A percentile compares a stretch with the other conserved stretches of the same genome.
Evolutionary conservation across 1,284 basidiomycete genomes (phyloP).

Genomic region (Fistulinella cinereoalba): DNA sequence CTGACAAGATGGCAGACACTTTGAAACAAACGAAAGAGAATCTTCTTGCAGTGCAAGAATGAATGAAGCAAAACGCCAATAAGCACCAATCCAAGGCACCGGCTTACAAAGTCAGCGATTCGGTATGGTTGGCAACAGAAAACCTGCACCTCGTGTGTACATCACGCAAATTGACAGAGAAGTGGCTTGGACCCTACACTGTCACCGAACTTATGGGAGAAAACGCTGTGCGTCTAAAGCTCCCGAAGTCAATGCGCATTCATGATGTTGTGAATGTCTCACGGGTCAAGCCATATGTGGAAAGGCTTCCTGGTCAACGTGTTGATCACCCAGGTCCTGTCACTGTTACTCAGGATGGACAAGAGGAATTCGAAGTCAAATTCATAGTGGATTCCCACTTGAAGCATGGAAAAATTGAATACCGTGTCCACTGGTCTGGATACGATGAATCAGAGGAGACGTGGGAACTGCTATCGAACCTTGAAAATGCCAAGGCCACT

Average conservation of each 20-base stretch:
- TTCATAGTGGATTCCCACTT: neutral
- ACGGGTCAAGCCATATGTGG: too few relatives aligned
- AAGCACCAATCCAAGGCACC: too few relatives aligned
- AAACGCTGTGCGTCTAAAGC: too few relatives aligned
- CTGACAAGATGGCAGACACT: neutral
- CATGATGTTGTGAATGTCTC: too few relatives aligned
- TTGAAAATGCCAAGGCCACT: too few relatives aligned
- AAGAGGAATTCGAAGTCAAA: neutral
- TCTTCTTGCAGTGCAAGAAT: too few relatives aligned
- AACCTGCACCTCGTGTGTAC: neutral
- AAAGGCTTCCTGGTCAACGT: too few relatives aligned
- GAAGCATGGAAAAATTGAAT: neutral
- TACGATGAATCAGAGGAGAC: neutral
- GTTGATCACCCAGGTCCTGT: neutral
- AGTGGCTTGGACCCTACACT: neutral
- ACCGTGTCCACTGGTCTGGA: neutral
- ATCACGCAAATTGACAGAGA: neutral
- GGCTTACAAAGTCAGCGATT: too few relatives aligned
- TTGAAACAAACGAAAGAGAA: neutral
- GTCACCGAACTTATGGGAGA: too few relatives aligned
- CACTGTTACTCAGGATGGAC: neutral
- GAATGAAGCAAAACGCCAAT: too few relatives aligned
- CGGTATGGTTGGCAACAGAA: neutral
- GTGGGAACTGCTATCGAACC: too few relatives aligned
- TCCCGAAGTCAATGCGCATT: too few relatives aligned